Percentiles rank a stretch among this genome's conserved stretches.
phyloP scores from a whole-genome alignment of 768 basidiomycete species.

The Tylopilus felleus region DNA sequence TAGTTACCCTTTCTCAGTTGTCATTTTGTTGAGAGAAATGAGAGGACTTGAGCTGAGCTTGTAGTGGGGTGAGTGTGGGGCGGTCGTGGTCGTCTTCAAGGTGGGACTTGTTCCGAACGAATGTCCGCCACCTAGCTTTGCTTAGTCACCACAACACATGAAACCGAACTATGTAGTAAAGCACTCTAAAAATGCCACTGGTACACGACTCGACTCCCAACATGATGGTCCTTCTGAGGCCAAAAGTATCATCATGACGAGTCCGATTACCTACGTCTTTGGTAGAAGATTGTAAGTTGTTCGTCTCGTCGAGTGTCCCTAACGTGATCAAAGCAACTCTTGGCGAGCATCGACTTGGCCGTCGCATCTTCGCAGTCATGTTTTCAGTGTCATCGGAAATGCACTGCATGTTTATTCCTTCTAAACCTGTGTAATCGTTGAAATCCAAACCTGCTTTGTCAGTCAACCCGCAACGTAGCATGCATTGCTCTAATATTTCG shows the following conservation, averaged over 20 bases:
- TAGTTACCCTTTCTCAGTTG: conserved; percentile 41
- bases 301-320: background rate
- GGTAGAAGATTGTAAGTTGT: background rate
- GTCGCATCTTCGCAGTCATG: too few species aligned
- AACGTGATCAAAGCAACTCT: background rate
- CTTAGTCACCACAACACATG: conserved; percentile 19
- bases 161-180: background rate
- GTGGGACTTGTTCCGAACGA: conserved; percentile 9
- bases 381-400: too few species aligned
- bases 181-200: background rate
- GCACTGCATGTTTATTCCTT: too few species aligned
- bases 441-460: too few species aligned
- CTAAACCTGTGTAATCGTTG: too few species aligned
- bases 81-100: conserved; percentile 17
- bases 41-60: conserved; percentile 5
- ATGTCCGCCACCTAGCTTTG: conserved; percentile 14
- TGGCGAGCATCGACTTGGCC: too few species aligned
- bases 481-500: too few species aligned
- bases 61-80: conserved; percentile 6
- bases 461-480: too few species aligned
- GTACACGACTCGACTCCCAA: background rate
- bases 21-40: conserved; percentile 29
- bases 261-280: too few species aligned
- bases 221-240: background rate
- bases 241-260: background rate